Percentiles rank a stretch among this genome's conserved stretches.
These are phyloP conservation scores for Apodospora peruviana DNA, from an alignment of 495 filamentous ascomycete species.

Conservation along the genomic window DNA sequence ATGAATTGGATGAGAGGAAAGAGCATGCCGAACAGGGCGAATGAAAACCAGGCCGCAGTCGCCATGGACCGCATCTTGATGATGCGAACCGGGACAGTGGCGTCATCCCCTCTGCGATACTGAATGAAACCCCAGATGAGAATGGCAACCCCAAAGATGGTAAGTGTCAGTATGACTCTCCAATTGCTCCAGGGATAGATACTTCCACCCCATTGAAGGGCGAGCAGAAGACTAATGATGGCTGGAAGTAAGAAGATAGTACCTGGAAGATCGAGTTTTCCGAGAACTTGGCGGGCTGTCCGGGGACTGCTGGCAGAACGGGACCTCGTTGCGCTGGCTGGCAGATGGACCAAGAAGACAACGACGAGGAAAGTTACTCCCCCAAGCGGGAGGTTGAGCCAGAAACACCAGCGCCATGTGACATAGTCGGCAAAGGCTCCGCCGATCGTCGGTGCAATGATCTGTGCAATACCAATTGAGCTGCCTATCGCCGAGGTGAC, in stretches of 20 bases:
- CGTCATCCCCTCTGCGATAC: constrained; percentile 53
- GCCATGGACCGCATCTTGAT: constrained; percentile 60
- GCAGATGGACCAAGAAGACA: constrained; percentile 39
- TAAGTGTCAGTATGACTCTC: constrained; percentile 59
- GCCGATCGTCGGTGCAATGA: constrained; percentile 56
- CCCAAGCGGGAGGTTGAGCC: constrained; percentile 62
- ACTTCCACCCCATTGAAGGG: constrained; percentile 73
- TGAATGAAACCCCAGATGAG: constrained; percentile 54
- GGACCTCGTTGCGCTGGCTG: neutral
- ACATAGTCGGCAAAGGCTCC: constrained; percentile 46
- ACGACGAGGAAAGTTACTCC: constrained; percentile 53
- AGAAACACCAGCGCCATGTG: no score
- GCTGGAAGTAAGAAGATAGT: constrained; percentile 58
- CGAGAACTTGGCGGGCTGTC: constrained; percentile 23
- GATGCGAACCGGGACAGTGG: constrained; percentile 63
- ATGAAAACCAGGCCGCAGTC: constrained; percentile 43
- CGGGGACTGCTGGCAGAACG: neutral
- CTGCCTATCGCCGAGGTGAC: constrained; percentile 23
- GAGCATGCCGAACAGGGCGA: constrained; percentile 48
- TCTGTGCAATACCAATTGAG: constrained; percentile 59
- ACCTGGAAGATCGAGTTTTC: constrained; percentile 59
- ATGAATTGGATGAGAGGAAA: constrained; percentile 55
- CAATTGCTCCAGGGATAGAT: constrained; percentile 56
- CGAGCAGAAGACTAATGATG: constrained; percentile 63
- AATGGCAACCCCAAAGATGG: constrained; percentile 54